phyloP scores from a whole-genome alignment of 441 rosid species.

The Aleurites moluccanus region DNA sequence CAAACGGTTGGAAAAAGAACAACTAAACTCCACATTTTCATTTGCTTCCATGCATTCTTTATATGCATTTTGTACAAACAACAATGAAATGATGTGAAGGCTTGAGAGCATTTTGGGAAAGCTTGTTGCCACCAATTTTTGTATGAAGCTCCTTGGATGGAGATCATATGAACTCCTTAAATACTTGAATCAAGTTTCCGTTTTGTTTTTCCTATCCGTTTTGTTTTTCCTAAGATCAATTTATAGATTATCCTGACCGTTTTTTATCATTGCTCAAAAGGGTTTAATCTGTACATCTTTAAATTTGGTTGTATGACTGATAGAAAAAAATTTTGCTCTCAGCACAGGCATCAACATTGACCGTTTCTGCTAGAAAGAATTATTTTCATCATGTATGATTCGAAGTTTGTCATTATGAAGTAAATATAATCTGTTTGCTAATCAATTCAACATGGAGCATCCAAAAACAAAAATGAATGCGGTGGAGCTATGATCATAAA shows the following conservation, averaged over 20 bases:
- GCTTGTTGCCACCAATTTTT: conserved; percentile 12
- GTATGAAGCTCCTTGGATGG: conserved; percentile 12
- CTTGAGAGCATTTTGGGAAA: conserved; percentile 6
- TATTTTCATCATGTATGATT: too few species aligned
- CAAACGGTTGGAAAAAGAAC: conserved; percentile 1
- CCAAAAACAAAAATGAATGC: not conserved
- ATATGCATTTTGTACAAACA: conserved; percentile 29
- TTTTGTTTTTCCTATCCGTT: not conserved
- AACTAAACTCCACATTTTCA: not conserved
- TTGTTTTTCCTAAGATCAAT: not conserved
- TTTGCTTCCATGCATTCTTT: conserved; percentile 10
- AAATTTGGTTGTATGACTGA: too few species aligned
- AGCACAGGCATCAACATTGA: not conserved
- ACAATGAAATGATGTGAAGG: conserved; percentile 5
- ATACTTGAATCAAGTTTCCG: not conserved
- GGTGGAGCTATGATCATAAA: not conserved
- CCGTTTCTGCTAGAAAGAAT: not conserved
- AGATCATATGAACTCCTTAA: not conserved
- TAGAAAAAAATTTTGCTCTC: not conserved
- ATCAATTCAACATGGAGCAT: not conserved
- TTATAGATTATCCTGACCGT: not conserved
- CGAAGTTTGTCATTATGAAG: not conserved
- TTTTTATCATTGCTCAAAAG: not conserved
- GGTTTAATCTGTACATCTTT: too few species aligned
- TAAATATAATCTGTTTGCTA: not conserved